Evolutionary conservation across 1,284 basidiomycete species (phyloP), one percentile per base, ranked within the genome.

Genomic region (Marasmius tenuissimus): DNA sequence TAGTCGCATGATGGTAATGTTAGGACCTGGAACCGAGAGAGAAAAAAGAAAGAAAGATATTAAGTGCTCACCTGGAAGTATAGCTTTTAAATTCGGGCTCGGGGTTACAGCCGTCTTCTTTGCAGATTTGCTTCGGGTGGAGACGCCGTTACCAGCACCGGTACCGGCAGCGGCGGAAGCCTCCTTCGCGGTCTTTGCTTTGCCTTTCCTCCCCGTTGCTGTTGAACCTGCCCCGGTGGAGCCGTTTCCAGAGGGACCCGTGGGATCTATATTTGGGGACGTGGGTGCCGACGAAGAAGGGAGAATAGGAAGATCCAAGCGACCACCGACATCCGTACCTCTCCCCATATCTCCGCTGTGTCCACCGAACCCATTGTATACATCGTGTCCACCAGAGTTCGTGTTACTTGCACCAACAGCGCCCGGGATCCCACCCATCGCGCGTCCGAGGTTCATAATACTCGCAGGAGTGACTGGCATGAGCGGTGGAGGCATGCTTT

Each of bases 391-490:
- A 45, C 80, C 76, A 61, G 78, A 81, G 54, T 80, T 81, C 51
- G 84, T 77, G 7, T 84, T 84, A 16, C 88, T 70, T 40, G 27
- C 55, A n/a, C 40, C 45, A 37, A n/a, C n/a, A n/a, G n/a, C n/a
- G n/a, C n/a, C n/a, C n/a, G n/a, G n/a, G n/a, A n/a, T n/a, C n/a
- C 49, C 49, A 39, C 48, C 47, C 14, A 48, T 47, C 18, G 47
- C 59, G 45, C 83, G 76, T 2, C 87, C 88, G 16, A 96, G 81
- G 65, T 94, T 94, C 91, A 96, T 92, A 68, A 96, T 87, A 64
- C 85, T 91, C 0, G 92, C 89, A 0, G 94, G 93, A 0, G 94
- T 96, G 58, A 93, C 92, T 5, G 93, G 94, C 10, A 84, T 84
- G 52, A 94, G 78, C 27, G 80, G 75, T 33, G 69, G 49, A 22